A percentile compares a stretch with the other conserved stretches of the same genome.
phyloP scores from a whole-genome alignment of 2,329 filamentous ascomycete genomes.

The Calonectria pseudoreteaudii region DNA sequence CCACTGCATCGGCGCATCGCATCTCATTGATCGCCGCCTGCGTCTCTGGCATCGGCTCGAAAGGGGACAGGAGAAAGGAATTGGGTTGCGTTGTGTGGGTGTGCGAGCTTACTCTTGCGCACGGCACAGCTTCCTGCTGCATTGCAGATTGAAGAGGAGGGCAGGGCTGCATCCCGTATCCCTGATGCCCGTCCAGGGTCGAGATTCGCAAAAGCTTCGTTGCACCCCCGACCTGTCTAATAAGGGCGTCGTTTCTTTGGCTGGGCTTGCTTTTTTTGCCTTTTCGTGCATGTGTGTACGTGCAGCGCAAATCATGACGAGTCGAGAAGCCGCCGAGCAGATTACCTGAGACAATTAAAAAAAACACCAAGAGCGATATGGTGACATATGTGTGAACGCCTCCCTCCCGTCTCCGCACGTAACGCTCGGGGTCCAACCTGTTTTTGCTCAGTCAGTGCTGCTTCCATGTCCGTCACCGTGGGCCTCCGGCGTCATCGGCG shows the following conservation, averaged over 20 bases:
- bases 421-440: not conserved
- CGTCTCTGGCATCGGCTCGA: not conserved
- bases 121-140: not conserved
- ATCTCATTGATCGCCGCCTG: not conserved
- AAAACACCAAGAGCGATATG: not conserved
- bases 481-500: constrained; percentile 38
- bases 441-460: not conserved
- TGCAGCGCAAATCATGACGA: not conserved
- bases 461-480: constrained; percentile 24
- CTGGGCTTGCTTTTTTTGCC: not conserved
- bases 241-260: not conserved
- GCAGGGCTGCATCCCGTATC: constrained; percentile 4
- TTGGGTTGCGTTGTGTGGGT: constrained; percentile 1
- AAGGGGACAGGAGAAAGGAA: not conserved
- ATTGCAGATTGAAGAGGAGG: not conserved
- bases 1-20: not conserved
- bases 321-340: constrained; percentile 6
- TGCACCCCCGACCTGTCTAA: not conserved
- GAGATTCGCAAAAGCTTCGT: not conserved
- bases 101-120: not conserved
- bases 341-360: not conserved
- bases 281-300: not conserved
- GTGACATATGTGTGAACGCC: not conserved
- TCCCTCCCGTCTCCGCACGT: not conserved
- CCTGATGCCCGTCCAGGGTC: not conserved